Percentiles rank a stretch among this genome's conserved stretches.
Conservation (phyloP, 2,329 filamentous ascomycete genomes). For the Cordyceps pruinosa region DNA sequence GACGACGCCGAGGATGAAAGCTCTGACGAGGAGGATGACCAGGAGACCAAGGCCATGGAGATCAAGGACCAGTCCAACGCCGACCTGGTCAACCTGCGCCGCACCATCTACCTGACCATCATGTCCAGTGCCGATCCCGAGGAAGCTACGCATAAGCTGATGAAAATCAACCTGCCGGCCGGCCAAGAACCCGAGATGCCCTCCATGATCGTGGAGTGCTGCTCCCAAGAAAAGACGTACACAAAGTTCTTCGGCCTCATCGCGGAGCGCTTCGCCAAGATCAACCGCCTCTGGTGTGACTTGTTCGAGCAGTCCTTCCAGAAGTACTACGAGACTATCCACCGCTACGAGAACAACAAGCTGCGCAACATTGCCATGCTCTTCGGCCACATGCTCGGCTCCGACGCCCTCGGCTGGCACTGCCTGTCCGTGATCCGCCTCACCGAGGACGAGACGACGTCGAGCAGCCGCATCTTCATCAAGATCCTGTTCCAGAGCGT, state of each 20-base stretch:
- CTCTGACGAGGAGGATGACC: conserved; percentile 62
- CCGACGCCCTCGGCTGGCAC: conserved; percentile 89
- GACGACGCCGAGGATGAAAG: conserved; percentile 61
- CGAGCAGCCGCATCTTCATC: conserved; percentile 94
- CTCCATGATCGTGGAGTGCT: conserved; percentile 96
- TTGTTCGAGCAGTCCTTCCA: conserved; percentile 85
- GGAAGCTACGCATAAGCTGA: conserved; percentile 94
- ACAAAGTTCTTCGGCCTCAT: conserved; percentile 96
- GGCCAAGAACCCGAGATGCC: conserved; percentile 86
- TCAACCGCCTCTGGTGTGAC: conserved; percentile 91
- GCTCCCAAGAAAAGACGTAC: conserved; percentile 92
- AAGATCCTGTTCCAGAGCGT: conserved; percentile 96
- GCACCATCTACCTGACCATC: conserved; percentile 95
- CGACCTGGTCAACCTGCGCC: conserved; percentile 84
- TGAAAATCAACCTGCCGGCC: conserved; percentile 82
- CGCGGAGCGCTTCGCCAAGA: conserved; percentile 89
- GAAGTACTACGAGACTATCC: conserved; percentile 95
- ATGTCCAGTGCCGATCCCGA: conserved; percentile 95
- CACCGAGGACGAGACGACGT: conserved; percentile 95
- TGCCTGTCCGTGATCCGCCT: conserved; percentile 77
- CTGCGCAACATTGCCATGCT: conserved; percentile 92
- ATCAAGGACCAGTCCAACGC: conserved; percentile 98
- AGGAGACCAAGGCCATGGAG: conserved; percentile 77
- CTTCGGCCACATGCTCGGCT: conserved; percentile 84
- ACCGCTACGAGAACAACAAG: conserved; percentile 92